Evolutionary conservation across 2,329 filamentous ascomycete genomes (phyloP), one percentile per base, ranked within the genome.

Genomic region (Cercospora nicotianae): DNA sequence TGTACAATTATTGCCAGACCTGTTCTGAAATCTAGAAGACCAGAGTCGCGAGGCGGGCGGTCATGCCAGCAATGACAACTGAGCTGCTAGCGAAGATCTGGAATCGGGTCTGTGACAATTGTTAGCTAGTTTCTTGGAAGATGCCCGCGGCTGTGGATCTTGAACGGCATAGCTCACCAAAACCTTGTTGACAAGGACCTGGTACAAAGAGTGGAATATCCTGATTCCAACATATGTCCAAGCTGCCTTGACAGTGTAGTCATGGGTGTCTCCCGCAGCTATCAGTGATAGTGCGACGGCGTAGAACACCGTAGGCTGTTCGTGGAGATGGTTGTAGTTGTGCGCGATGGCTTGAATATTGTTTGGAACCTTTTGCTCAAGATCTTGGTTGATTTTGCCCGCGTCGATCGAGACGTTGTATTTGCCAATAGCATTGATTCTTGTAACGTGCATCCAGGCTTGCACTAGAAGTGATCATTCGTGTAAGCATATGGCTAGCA

Each of bases 221-320:
- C 82, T 72, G 12, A 80, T 30, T 0, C 77, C 80, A 3, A 82
- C 79, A 70, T 83, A 83, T 0, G 70, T 72, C 82, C 82, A 83
- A 2, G 81, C 81, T 31, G 82, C 71, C 3, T 70, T 60, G 31
- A 65, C 26, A 2, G 64, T 60, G 36, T 65, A 60, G 10, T 26
- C 36, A 0, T 78, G 71, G 33, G 80, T 79, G 53, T 65, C 70
- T 64, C 55, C 72, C 67, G 75, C 73, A 10, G 69, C 60, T 3
- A 69, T 70, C 39, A 83, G 69, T 1, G 77, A 75, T 6, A 83
- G 73, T 1, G 72, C 68, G 2, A 76, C 68, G 18, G 80, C 81
- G 73, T 82, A 83, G 75, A 83, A 83, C 51, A 80, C 78, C 0
- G 71, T 73, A 10, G 71, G 71, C 58, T 73, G 71, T 30, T 73